Base-by-base conservation (phyloP, 805 yeast species). In the Wickerhamomyces strasburgensis region DNA sequence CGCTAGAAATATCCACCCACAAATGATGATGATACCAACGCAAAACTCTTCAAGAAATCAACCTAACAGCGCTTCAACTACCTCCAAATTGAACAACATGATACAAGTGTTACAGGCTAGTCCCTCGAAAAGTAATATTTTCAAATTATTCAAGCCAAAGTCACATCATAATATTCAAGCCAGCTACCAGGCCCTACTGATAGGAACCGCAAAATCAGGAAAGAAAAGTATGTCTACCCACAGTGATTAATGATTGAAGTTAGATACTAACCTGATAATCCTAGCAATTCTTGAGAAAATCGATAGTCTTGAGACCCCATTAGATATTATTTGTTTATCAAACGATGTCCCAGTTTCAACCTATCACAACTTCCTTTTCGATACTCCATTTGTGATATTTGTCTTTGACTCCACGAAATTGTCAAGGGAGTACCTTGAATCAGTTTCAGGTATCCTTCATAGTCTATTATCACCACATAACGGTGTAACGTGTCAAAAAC, bases 341-440 rank as follows among this genome's bases (percentile, higher is more conserved):
- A 48, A 42, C 15, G 43, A 45, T 14, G 46, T 45, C 6, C 48
- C 55, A 14, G 31, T 27, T 1, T 24, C 46, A 11, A 47, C 45
- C 4, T 48, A 47, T 26, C 40, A 42, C 21, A 50, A 50, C 33
- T 48, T 50, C 32, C 23, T 48, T 5, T 48, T 31, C 27, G 49
- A 50, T 21, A 44, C 44, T 0, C 38, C 42, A 5, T 38, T 33
- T 19, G 34, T 49, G 8, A 45, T 51, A 3, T 43, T 51, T 14
- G 48, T 51, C 1, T 27, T 49, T 11, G 56, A 51, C 31, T 46
- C 50, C 13, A 48, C 56, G 3, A 31, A 35, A 27, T 21, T 42
- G 7, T 21, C 34, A 0, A 18, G 45, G 8, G 29, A 43, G 2
- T 52, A 49, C 31, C 21, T 46, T 8, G 19, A 37, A 10, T 16